These are phyloP conservation scores for Lecanicillium sp. DNA, from an alignment of 2,329 filamentous ascomycete genomes.

Conservation along the genomic window DNA sequence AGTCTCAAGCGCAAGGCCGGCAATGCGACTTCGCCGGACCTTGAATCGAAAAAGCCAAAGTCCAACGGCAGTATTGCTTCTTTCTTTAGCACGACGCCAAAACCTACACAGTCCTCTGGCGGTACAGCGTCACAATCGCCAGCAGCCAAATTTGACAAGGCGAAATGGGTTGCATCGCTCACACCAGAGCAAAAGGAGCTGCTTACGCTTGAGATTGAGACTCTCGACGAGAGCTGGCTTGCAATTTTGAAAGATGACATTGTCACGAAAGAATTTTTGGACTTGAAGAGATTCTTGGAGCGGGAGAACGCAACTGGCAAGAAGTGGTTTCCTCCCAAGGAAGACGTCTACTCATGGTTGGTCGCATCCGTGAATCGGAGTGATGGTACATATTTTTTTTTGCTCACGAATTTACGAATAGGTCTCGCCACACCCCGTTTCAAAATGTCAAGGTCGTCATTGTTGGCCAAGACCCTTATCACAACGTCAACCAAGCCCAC, in stretches of 20 bases:
- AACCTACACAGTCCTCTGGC: constrained; percentile 27
- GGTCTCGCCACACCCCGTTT: constrained; percentile 90
- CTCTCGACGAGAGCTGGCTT: constrained; percentile 86
- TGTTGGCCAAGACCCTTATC: constrained; percentile 93
- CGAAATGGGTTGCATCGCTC: constrained; percentile 76
- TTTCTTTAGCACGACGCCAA: constrained; percentile 69
- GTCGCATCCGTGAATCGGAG: constrained; percentile 12
- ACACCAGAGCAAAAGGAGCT: constrained; percentile 74
- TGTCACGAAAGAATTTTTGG: constrained; percentile 68
- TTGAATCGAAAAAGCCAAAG: constrained; percentile 62
- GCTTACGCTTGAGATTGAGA: constrained; percentile 84
- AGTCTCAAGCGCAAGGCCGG: constrained; percentile 58
- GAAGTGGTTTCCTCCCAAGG: constrained; percentile 77
- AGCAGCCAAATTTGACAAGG: constrained; percentile 68
- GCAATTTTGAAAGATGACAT: constrained; percentile 83
- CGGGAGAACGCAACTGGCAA: constrained; percentile 64
- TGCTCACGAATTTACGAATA: constrained; percentile 29
- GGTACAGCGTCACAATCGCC: constrained; percentile 21
- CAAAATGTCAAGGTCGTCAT: constrained; percentile 86
- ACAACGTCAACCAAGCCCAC: constrained; percentile 91
- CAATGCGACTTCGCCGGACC: constrained; percentile 30
- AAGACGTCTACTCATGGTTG: constrained; percentile 93
- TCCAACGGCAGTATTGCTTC: constrained; percentile 74
- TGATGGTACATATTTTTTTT: neutral
- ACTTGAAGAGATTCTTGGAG: constrained; percentile 80